Conservation (phyloP, 768 basidiomycete species). For the Naganishia kalamii region DNA sequence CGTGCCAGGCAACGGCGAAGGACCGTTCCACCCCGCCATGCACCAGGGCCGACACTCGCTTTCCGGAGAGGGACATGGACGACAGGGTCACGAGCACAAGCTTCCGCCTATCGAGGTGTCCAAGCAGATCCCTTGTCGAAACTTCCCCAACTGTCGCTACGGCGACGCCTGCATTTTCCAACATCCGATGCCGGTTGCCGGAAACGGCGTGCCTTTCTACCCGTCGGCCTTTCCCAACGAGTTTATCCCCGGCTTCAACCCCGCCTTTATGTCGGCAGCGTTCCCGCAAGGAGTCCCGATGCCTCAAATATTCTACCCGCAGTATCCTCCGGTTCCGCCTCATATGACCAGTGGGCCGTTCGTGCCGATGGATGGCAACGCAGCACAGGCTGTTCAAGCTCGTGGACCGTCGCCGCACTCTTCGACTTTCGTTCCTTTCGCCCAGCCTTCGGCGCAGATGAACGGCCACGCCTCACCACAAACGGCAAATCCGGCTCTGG, state of each 20-base stretch:
- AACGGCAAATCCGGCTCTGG: not conserved
- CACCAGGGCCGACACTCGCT: slow-evolving; percentile 19
- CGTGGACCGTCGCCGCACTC: slow-evolving; percentile 25
- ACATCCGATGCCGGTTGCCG: slow-evolving; percentile 31
- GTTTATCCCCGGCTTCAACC: slow-evolving; percentile 8
- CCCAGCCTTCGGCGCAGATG: not conserved
- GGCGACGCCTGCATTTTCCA: slow-evolving; percentile 45
- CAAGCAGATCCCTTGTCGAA: slow-evolving; percentile 47
- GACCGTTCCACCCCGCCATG: slow-evolving; percentile 17
- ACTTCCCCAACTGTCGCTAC: slow-evolving; percentile 48
- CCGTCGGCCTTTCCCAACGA: slow-evolving; percentile 23
- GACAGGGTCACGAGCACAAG: slow-evolving; percentile 31
- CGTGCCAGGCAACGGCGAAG: not conserved
- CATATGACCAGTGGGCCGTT: slow-evolving; percentile 20
- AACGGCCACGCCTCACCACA: not conserved
- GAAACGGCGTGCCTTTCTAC: slow-evolving; percentile 28
- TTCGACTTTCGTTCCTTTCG: slow-evolving; percentile 18
- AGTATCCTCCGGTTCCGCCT: slow-evolving; percentile 15
- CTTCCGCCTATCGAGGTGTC: slow-evolving; percentile 46
- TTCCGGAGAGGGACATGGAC: slow-evolving; percentile 11
- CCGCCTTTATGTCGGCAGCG: not conserved
- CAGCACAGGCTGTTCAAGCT: not conserved
- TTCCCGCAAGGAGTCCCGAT: slow-evolving; percentile 18
- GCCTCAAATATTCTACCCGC: slow-evolving; percentile 17
- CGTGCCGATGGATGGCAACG: slow-evolving; percentile 9